Evolutionary conservation across 2,329 filamentous ascomycete genomes (phyloP).

Genomic region (Penicillium sp.): DNA sequence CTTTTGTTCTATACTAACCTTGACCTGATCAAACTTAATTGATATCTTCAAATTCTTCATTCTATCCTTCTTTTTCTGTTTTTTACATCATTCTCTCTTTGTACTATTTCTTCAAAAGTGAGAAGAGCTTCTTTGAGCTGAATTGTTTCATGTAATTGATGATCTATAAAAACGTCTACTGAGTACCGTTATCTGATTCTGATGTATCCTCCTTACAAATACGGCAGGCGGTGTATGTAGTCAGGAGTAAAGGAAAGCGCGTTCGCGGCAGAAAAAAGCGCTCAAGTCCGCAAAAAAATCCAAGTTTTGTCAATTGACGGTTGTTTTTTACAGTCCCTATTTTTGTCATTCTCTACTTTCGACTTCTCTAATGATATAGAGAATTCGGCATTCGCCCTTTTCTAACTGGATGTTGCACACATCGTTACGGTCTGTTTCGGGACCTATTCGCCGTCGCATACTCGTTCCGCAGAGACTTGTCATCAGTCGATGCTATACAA

Average conservation of each 20-base stretch:
- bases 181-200: no score
- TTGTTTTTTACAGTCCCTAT: not conserved
- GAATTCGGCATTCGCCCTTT: not conserved
- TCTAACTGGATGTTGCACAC: constrained; percentile 34
- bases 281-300: not conserved
- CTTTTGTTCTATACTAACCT: not conserved
- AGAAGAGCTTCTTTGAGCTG: not conserved
- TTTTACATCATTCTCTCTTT: not conserved
- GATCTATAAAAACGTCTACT: not conserved
- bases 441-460: constrained; percentile 29
- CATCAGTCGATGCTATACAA: constrained; percentile 25
- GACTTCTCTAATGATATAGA: not conserved
- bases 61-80: not conserved
- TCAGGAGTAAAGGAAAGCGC: constrained; percentile 15
- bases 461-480: constrained; percentile 20
- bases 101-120: not conserved
- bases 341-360: not conserved
- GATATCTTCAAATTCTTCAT: not conserved
- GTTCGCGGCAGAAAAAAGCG: constrained; percentile 19
- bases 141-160: not conserved
- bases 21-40: not conserved
- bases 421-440: constrained; percentile 34
- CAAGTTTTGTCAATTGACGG: not conserved
- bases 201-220: not conserved
- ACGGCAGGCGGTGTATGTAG: constrained; percentile 9